Conservation (phyloP, 1,139 yeast genomes). For the Diutina scorzettiae region DNA sequence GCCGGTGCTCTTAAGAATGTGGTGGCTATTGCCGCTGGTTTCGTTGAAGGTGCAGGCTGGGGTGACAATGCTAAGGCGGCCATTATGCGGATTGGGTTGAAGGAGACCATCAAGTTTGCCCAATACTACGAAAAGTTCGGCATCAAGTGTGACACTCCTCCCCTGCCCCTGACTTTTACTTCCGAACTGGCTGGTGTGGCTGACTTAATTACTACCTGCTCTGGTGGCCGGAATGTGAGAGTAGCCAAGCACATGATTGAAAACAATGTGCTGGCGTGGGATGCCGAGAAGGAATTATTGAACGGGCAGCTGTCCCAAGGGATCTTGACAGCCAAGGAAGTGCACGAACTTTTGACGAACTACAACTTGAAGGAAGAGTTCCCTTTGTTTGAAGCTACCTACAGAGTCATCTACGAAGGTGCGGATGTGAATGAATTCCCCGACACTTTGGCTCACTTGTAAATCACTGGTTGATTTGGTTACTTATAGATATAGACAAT, state of each 20-base stretch:
- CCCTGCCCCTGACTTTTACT: conserved; percentile 21
- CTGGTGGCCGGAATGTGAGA: conserved; percentile 39
- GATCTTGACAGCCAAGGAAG: conserved; percentile 36
- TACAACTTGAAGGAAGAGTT: conserved; percentile 23
- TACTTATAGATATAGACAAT: conserved; percentile 1
- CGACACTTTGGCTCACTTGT: conserved; percentile 5
- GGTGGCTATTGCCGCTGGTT: conserved; percentile 38
- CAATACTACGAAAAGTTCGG: conserved; percentile 8
- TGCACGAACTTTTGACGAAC: conserved; percentile 31
- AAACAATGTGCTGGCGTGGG: conserved; percentile 31
- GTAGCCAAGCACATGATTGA: conserved; percentile 37
- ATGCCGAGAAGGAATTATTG: conserved; percentile 32
- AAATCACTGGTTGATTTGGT: background rate
- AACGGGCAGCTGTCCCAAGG: conserved; percentile 43
- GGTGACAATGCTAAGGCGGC: conserved; percentile 43
- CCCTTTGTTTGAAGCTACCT: conserved; percentile 38
- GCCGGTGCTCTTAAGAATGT: conserved; percentile 39
- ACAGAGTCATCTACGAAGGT: conserved; percentile 27
- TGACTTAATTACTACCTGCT: conserved; percentile 36
- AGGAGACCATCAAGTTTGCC: conserved; percentile 30
- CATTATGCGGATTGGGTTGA: conserved; percentile 35
- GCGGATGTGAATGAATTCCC: conserved; percentile 5
- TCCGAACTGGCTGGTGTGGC: conserved; percentile 41
- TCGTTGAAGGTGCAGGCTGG: conserved; percentile 39
- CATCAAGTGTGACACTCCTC: conserved; percentile 2